These are phyloP conservation scores for Saitozyma podzolica DNA, from an alignment of 768 basidiomycete species.

Conservation along the genomic window DNA sequence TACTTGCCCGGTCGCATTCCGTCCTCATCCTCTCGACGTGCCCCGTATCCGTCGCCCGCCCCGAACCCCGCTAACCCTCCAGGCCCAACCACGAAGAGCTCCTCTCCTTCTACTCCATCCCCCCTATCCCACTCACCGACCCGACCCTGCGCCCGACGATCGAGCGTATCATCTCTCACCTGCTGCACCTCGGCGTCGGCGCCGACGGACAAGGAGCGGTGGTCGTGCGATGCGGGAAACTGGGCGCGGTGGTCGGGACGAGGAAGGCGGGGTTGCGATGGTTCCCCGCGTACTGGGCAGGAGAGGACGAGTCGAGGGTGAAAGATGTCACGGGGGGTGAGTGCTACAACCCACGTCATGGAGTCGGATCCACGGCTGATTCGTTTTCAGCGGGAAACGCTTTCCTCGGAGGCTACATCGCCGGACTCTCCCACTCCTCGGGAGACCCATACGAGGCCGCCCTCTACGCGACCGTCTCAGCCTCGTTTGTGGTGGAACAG, in stretches of 20 bases:
- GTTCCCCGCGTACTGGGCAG: constrained; percentile 38
- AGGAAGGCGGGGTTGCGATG: constrained; percentile 27
- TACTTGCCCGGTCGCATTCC: neutral
- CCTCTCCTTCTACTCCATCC: constrained; percentile 26
- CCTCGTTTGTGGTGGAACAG: constrained; percentile 45
- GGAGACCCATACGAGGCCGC: constrained; percentile 37
- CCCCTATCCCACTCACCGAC: constrained; percentile 11
- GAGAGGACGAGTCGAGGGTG: constrained; percentile 19
- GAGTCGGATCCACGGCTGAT: neutral
- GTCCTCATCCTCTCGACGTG: neutral
- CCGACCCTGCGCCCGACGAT: constrained; percentile 19
- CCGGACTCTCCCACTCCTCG: constrained; percentile 24
- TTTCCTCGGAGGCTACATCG: constrained; percentile 42
- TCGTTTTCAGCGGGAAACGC: constrained; percentile 37
- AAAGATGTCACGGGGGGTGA: constrained; percentile 44
- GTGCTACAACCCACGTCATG: constrained; percentile 9
- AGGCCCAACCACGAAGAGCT: constrained; percentile 50
- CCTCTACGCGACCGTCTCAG: constrained; percentile 40
- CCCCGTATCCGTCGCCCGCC: neutral
- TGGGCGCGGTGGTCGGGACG: constrained; percentile 38
- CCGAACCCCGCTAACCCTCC: neutral
- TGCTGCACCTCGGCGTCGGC: constrained; percentile 34
- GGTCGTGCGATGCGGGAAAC: constrained; percentile 34
- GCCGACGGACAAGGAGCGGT: constrained; percentile 25
- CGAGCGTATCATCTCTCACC: constrained; percentile 28